Percentiles rank a stretch among this genome's conserved stretches.
phyloP scores from a whole-genome alignment of 495 filamentous ascomycete genomes.

The Friedmanniomyces simplex region DNA sequence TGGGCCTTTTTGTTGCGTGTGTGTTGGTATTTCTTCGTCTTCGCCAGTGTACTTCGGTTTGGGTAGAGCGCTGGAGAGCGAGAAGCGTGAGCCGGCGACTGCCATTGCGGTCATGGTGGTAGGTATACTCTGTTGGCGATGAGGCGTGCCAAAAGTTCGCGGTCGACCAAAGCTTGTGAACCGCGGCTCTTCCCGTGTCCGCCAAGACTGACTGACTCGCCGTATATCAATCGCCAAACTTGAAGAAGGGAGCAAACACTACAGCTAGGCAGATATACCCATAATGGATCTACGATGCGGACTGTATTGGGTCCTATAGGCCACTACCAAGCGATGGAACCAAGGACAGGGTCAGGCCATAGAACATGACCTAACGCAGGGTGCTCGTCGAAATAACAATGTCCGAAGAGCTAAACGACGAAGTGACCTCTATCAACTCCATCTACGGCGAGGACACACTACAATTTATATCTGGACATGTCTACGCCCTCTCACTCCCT shows the following conservation, averaged over 20 bases:
- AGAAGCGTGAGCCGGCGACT: slow-evolving; percentile 34
- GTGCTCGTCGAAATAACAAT: slow-evolving; percentile 28
- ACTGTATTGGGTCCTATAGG: too few relatives aligned
- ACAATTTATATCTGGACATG: slow-evolving; percentile 26
- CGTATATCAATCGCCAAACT: neutral
- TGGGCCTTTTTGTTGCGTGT: slow-evolving; percentile 64
- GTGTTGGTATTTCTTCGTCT: slow-evolving; percentile 64
- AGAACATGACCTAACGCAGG: too few relatives aligned
- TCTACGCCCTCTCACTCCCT: slow-evolving; percentile 35
- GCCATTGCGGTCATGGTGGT: slow-evolving; percentile 13
- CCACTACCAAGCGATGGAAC: too few relatives aligned
- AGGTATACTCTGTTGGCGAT: too few relatives aligned
- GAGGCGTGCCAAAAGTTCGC: too few relatives aligned
- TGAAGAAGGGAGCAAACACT: too few relatives aligned
- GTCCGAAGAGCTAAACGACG: slow-evolving; percentile 71
- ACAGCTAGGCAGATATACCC: too few relatives aligned
- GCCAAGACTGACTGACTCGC: neutral
- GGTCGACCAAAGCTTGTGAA: too few relatives aligned
- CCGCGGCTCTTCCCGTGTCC: too few relatives aligned
- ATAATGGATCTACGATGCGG: too few relatives aligned
- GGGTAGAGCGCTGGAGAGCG: slow-evolving; percentile 72
- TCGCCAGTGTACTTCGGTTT: slow-evolving; percentile 83
- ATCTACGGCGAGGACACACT: slow-evolving; percentile 74
- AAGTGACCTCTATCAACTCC: slow-evolving; percentile 81
- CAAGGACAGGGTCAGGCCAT: too few relatives aligned